Base-by-base conservation (phyloP, 306 rosid species). In the Quillaja saponaria region DNA sequence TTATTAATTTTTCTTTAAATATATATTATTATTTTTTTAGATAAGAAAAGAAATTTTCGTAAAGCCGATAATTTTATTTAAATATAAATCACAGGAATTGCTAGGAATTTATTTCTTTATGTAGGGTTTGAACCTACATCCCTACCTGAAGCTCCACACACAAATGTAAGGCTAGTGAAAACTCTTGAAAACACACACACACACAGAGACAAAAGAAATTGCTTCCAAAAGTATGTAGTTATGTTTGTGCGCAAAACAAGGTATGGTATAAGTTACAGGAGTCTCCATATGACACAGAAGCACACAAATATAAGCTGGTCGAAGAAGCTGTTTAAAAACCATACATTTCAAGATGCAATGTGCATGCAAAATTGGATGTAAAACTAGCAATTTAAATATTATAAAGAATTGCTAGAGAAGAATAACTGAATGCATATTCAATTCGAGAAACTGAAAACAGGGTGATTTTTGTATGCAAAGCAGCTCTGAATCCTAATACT, bases 361-460 rank as follows among this genome's bases (percentile, higher is more conserved):
- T 25, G 4, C 31, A 25, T 25, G 31, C 31, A 54, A 42, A 41
- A 48, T 14, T 25, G 48, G 58, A 78, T 16, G 55, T 41, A 57
- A 64, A 52, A 55, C 48, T 34, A 20, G 13, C 42, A 44, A 11
- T 28, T 2, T 7, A 35, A 49, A 63, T 33, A 34, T 11, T 41
- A 50, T 37, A 20, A 34, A 34, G 39, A 63, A 58, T 64, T 34
- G 39, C 64, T n/a, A 68, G 10, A 49, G 73, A 69, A 61, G 33
- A 74, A 58, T 16, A 34, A 9, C 49, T 54, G 48, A 58, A 64
- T 8, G 15, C 45, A 10, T 25, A 41, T 44, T 33, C 13, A 66
- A 13, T 50, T 56, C 40, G 55, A 42, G 59, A 68, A 63, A 44
- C 55, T 14, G 37, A 63, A 55, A 37, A 51, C 58, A 77, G 34